Evolutionary conservation across 176 grass and related monocot genomes (phyloP).

Genomic region (Typha latifolia): DNA sequence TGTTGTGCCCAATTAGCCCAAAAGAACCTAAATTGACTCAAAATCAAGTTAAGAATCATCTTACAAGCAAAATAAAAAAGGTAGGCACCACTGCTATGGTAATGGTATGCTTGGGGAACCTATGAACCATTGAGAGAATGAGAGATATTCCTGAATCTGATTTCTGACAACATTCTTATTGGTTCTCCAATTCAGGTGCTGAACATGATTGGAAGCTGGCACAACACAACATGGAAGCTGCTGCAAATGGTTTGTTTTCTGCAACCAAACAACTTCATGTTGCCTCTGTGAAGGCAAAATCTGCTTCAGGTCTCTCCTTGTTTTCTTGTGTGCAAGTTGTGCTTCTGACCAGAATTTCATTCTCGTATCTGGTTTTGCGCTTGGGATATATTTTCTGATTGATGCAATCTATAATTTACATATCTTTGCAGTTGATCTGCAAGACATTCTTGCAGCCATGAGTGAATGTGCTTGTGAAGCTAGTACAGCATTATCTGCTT

Average conservation of each 20-base stretch:
- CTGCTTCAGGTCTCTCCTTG: slow-evolving; percentile 62
- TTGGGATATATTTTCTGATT: neutral
- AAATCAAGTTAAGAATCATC: too few species aligned
- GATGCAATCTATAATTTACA: neutral
- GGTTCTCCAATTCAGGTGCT: slow-evolving; percentile 47
- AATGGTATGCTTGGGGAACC: too few species aligned
- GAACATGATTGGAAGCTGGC: slow-evolving; percentile 87
- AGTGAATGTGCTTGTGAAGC: slow-evolving; percentile 43
- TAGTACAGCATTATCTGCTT: slow-evolving; percentile 61
- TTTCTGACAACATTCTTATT: slow-evolving; percentile 18
- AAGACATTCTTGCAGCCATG: slow-evolving; percentile 67
- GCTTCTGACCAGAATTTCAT: slow-evolving; percentile 2
- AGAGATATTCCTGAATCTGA: neutral
- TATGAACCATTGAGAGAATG: too few species aligned
- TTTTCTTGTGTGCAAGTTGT: slow-evolving; percentile 6
- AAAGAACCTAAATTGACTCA: too few species aligned
- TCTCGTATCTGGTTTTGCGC: slow-evolving; percentile 8
- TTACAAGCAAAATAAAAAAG: too few species aligned
- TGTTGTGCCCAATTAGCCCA: too few species aligned
- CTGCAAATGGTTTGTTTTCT: slow-evolving; percentile 69
- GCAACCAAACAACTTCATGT: slow-evolving; percentile 61
- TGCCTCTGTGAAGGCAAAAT: slow-evolving; percentile 58
- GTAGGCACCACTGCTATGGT: too few species aligned
- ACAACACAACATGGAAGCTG: slow-evolving; percentile 73
- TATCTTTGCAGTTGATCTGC: slow-evolving; percentile 49